These are phyloP conservation scores for Solanum neorickii DNA, from an alignment of 257 asterid genomes.

Conservation along the genomic window DNA sequence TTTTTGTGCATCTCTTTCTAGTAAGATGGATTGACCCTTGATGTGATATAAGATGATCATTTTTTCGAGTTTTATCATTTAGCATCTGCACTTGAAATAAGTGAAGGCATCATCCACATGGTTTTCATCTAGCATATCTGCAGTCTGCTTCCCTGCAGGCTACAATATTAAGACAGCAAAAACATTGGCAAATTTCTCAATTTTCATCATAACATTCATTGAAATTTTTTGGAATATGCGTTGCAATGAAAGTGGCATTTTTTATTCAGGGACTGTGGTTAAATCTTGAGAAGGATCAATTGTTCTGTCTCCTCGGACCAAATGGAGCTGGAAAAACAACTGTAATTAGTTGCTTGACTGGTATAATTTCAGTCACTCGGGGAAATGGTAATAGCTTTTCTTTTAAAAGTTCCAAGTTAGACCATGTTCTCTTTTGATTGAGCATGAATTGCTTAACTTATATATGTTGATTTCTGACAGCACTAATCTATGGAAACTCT, in stretches of 20 bases:
- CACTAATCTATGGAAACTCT: slow-evolving; percentile 22
- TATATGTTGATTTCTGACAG: slow-evolving; percentile 5
- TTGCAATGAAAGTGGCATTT: neutral
- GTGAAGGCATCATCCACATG: neutral
- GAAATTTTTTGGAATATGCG: too few relatives aligned
- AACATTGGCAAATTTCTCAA: neutral
- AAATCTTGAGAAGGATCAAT: slow-evolving; percentile 27
- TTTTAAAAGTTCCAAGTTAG: neutral
- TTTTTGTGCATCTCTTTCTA: neutral
- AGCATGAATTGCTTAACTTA: neutral
- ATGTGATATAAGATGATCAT: neutral
- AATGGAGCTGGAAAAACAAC: slow-evolving; percentile 42
- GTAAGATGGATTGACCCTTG: neutral
- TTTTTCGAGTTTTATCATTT: neutral
- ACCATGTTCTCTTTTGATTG: neutral
- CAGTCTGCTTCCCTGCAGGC: neutral
- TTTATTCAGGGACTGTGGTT: slow-evolving; percentile 18
- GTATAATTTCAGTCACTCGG: slow-evolving; percentile 18
- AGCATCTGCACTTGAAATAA: neutral
- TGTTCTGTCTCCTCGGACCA: slow-evolving; percentile 27
- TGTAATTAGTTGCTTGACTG: slow-evolving; percentile 28
- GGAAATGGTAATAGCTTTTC: slow-evolving; percentile 21
- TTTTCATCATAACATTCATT: neutral
- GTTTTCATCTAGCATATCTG: neutral
- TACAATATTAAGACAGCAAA: neutral